Conservation (phyloP, 768 basidiomycete species). For the Podaxis sp. region DNA sequence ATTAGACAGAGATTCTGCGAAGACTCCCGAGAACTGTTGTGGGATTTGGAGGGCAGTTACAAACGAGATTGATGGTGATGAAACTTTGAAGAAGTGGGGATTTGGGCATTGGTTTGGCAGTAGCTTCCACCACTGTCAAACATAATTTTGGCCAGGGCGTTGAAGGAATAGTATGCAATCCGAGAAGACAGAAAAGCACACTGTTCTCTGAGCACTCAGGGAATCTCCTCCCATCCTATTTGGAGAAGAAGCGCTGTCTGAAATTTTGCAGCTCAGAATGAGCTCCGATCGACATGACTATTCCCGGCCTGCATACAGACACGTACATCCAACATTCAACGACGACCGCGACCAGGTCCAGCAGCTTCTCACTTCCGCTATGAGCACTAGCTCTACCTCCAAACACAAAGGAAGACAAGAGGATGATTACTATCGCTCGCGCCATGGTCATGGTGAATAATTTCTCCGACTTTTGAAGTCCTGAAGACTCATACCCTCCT, state of each 20-base stretch:
- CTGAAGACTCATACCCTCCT: slow-evolving; percentile 12
- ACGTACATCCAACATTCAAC: neutral
- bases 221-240: no score
- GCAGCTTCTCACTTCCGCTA: neutral
- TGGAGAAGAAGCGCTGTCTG: no score
- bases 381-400: neutral
- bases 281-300: no score
- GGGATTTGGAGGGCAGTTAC: neutral
- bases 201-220: no score
- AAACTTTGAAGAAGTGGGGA: neutral
- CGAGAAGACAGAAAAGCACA: no score
- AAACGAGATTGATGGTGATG: neutral
- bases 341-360: neutral
- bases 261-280: no score
- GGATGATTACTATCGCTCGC: neutral
- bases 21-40: neutral
- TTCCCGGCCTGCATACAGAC: neutral
- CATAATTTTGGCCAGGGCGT: neutral
- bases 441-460: slow-evolving; percentile 12
- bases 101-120: neutral
- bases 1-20: neutral
- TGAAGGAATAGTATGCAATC: neutral
- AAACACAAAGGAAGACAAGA: neutral
- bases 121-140: neutral
- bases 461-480: neutral